These are phyloP conservation scores for Symbiodinium pilosum DNA, from an alignment of 73 alveolate species.

Conservation along the genomic window DNA sequence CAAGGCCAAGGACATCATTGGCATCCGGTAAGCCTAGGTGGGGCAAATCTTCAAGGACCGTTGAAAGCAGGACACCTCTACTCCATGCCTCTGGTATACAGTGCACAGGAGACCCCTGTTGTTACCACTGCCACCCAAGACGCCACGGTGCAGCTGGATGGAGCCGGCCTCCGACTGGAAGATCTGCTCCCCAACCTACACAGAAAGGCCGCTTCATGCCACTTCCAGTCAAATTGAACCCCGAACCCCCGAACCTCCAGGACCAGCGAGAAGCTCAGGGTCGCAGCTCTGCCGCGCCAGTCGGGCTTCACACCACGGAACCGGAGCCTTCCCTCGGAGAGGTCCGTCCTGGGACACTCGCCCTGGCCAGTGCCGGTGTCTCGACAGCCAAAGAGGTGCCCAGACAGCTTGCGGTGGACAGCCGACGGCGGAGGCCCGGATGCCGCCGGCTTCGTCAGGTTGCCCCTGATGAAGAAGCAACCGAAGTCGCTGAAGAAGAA, in stretches of 20 bases:
- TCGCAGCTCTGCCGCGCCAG: not conserved
- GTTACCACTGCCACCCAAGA: too few relatives aligned
- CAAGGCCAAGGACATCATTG: not conserved
- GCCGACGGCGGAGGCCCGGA: not conserved
- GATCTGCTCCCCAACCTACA: not conserved
- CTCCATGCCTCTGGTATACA: too few relatives aligned
- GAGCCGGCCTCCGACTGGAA: not conserved
- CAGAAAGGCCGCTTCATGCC: too few relatives aligned
- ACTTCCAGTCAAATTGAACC: too few relatives aligned
- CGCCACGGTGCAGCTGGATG: not conserved
- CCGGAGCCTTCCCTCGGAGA: not conserved
- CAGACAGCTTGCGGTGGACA: not conserved
- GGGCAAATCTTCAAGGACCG: too few relatives aligned
- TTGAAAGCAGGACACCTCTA: too few relatives aligned
- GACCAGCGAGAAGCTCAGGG: not conserved
- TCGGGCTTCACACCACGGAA: not conserved
- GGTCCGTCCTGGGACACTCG: not conserved
- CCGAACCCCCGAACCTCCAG: too few relatives aligned
- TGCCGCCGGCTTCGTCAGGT: not conserved
- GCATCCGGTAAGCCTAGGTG: not conserved
- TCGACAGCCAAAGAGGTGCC: not conserved
- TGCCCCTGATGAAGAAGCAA: not conserved
- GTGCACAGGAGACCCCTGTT: too few relatives aligned
- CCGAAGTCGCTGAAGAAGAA: not conserved
- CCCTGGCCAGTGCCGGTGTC: not conserved